Conservation (phyloP, 176 grass and related monocot species). For the Alloteropsis semialata region DNA sequence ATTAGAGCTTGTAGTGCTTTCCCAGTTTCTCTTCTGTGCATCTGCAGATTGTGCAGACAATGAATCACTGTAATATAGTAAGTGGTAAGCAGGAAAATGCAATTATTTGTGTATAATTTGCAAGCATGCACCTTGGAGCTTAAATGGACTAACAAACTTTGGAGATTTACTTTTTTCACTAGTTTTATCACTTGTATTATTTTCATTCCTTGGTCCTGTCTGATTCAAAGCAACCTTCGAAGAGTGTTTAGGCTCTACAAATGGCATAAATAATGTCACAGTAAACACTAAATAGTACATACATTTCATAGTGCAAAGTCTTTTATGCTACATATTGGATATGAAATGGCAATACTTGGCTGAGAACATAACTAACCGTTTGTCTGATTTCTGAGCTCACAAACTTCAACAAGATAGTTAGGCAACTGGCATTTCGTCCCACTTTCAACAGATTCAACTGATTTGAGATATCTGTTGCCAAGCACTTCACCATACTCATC, state of each 20-base stretch:
- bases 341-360: not conserved
- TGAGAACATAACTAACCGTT: slow-evolving; percentile 41
- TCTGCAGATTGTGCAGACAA: slow-evolving; percentile 32
- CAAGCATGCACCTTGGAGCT: slow-evolving; percentile 25
- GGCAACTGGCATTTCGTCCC: slow-evolving; percentile 51
- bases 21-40: slow-evolving; percentile 8
- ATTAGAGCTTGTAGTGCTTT: not conserved
- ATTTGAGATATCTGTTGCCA: slow-evolving; percentile 59
- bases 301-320: not conserved
- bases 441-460: slow-evolving; percentile 64
- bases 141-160: slow-evolving; percentile 48
- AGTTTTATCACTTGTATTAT: slow-evolving; percentile 26
- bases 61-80: not conserved
- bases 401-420: slow-evolving; percentile 65
- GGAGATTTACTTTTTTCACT: slow-evolving; percentile 25
- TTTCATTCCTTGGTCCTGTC: not conserved
- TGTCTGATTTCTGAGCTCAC: slow-evolving; percentile 36
- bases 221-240: slow-evolving; percentile 19
- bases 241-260: slow-evolving; percentile 26
- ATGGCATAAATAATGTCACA: not conserved
- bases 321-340: not conserved
- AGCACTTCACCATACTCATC: slow-evolving; percentile 61
- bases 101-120: not conserved
- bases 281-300: not conserved
- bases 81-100: not conserved